Conservation (phyloP, 306 rosid genomes). For the Acmispon strigosus region DNA sequence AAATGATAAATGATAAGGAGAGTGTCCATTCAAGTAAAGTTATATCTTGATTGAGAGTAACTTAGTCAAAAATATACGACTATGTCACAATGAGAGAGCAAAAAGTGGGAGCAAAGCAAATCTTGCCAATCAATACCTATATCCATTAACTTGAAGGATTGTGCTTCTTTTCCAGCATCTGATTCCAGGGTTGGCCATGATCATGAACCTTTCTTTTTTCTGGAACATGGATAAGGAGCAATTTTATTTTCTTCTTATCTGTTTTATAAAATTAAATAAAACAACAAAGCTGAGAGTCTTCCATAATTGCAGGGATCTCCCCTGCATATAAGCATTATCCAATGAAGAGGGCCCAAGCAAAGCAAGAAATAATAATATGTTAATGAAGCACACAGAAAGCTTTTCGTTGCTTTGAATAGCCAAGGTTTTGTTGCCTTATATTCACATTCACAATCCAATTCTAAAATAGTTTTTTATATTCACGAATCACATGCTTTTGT, state of each 20-base stretch:
- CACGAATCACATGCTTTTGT: conserved; percentile 19
- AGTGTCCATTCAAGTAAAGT: conserved; percentile 16
- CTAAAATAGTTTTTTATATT: not conserved
- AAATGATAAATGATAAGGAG: not conserved
- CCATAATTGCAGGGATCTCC: conserved; percentile 12
- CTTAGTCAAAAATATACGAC: not conserved
- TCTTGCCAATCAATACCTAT: not conserved
- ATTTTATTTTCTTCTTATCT: not conserved
- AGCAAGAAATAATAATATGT: not conserved
- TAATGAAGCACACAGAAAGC: not conserved
- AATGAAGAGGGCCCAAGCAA: not conserved
- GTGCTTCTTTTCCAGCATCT: not conserved
- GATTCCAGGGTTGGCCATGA: conserved; percentile 8
- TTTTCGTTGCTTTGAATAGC: not conserved
- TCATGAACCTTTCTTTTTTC: not conserved
- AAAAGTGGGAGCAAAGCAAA: conserved; percentile 3
- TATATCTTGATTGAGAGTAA: conserved; percentile 2
- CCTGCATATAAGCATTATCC: not conserved
- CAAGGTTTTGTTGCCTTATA: not conserved
- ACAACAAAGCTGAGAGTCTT: not conserved
- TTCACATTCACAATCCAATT: not conserved
- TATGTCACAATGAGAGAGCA: not conserved
- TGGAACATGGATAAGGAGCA: conserved; percentile 2
- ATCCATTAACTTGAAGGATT: not conserved
- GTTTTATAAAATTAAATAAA: not conserved